These are phyloP conservation scores for Penicillium arizonense DNA, from an alignment of 495 filamentous ascomycete genomes.

Conservation along the genomic window DNA sequence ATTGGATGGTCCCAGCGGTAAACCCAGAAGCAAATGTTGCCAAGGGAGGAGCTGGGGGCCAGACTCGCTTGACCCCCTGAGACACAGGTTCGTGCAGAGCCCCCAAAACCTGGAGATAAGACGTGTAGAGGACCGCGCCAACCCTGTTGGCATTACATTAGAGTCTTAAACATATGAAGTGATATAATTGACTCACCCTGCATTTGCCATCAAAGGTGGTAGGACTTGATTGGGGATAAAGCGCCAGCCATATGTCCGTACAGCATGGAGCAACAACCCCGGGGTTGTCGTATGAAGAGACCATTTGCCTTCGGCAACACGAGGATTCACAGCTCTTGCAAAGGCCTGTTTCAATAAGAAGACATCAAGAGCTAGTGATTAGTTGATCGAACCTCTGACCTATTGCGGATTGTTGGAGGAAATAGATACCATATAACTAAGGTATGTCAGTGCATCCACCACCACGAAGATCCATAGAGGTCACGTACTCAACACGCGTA, in stretches of 20 bases:
- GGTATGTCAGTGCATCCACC: constrained; percentile 19
- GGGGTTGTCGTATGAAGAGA: constrained; percentile 75
- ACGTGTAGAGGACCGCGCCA: constrained; percentile 83
- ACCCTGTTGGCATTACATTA: constrained; percentile 44
- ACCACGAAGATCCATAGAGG: constrained; percentile 9
- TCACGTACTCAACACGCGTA: constrained; percentile 77
- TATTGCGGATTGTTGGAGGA: background rate
- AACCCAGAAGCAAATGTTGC: constrained; percentile 77
- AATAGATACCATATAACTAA: constrained; percentile 57
- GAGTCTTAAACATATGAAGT: background rate
- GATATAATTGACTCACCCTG: constrained; percentile 41
- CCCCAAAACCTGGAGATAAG: constrained; percentile 78
- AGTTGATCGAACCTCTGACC: constrained; percentile 16
- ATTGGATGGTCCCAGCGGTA: constrained; percentile 74
- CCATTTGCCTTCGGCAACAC: constrained; percentile 55
- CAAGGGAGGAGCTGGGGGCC: constrained; percentile 65
- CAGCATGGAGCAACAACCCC: constrained; percentile 73
- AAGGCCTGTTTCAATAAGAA: constrained; percentile 47
- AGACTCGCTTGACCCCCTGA: constrained; percentile 64
- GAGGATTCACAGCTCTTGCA: constrained; percentile 66
- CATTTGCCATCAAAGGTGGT: constrained; percentile 82
- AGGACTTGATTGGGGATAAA: constrained; percentile 87
- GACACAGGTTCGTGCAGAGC: constrained; percentile 70
- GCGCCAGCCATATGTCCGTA: constrained; percentile 77
- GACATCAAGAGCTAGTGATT: constrained; percentile 9